Evolutionary conservation across 257 asterid genomes (phyloP).

Genomic region (Primulina tabacum): DNA sequence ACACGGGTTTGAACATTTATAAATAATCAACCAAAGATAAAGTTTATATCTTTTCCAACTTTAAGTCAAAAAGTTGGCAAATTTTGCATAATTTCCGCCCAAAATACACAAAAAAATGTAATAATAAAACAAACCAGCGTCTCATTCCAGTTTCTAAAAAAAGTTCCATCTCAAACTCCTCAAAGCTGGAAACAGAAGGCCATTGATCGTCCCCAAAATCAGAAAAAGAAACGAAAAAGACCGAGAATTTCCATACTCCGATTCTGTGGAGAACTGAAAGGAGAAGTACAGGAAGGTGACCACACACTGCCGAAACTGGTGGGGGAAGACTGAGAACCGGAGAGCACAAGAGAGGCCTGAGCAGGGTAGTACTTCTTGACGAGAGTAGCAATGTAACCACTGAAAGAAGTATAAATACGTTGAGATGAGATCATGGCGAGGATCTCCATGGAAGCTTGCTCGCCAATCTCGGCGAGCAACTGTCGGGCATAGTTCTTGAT

Average conservation of each 20-base stretch:
- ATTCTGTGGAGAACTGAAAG: constrained; percentile 2
- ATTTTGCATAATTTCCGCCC: neutral
- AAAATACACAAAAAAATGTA: neutral
- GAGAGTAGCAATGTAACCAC: constrained; percentile 27
- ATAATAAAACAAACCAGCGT: neutral
- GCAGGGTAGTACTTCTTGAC: constrained; percentile 14
- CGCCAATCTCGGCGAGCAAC: constrained; percentile 36
- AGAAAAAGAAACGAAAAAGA: neutral
- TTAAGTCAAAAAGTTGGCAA: neutral
- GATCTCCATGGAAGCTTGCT: constrained; percentile 24
- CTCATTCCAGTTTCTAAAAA: neutral
- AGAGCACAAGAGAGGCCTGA: constrained; percentile 4
- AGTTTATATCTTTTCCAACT: neutral
- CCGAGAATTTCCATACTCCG: constrained; percentile 13
- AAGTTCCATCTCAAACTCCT: neutral
- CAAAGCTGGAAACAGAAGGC: neutral
- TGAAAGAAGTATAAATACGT: constrained; percentile 16
- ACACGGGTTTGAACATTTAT: neutral
- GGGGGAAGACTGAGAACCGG: constrained; percentile 19
- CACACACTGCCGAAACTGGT: constrained; percentile 1
- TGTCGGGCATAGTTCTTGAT: constrained; percentile 23
- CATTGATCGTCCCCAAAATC: too few species aligned
- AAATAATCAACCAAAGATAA: too few species aligned
- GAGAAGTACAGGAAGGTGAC: constrained; percentile 25
- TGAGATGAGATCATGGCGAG: constrained; percentile 18